Base-by-base conservation (phyloP, 2,329 filamentous ascomycete genomes). In the Colletotrichum neosansevieriae region DNA sequence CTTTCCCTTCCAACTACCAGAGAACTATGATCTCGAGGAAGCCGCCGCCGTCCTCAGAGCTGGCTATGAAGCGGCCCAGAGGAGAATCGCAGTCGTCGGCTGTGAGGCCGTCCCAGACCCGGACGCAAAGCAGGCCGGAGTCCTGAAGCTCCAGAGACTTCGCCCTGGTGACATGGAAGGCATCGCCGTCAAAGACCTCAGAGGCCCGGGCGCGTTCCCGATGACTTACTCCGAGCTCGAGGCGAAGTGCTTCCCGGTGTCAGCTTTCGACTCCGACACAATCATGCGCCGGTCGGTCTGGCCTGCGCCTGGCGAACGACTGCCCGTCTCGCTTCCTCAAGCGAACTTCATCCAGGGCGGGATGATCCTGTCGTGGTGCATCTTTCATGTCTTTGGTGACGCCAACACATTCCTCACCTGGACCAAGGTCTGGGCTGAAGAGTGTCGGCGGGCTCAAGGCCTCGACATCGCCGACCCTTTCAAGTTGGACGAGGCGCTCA, bases 1-100 rank as follows among this genome's bases (percentile, higher is more conserved):
- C n/a, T 78, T 80, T 49, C 76, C 76, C 3, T 76, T 80, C 36
- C 75, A 78, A 54, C 72, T 80, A 1, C 54, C 70, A 6, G 73
- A 78, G 0, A 58, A 73, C 36, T 79, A 79, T 59, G 70, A 79
- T 45, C 50, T 75, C 2, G 71, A 75, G 2, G 70, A 75, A 38
- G 63, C 74, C 9, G 72, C 73, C 12, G 32, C 61, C 0, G 67
- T 77, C n/a, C 70, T 79, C 13, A 73, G 73, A 53, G 61, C 71
- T 12, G 78, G 78, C 9, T 76, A 76, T 40, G 72, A 76, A 24
- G 72, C 69, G n/a, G 72, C 77, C 13, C 74, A 73, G 54, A 67
- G 71, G 47, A 73, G 74, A 9, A 71, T 80, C 17, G 74, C 76
- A 3, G 75, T 74, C 10, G 32, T 51, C 34, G 47, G 42, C 45